Evolutionary conservation across 306 rosid species (phyloP).

Genomic region (Chamaecrista fasciculata): DNA sequence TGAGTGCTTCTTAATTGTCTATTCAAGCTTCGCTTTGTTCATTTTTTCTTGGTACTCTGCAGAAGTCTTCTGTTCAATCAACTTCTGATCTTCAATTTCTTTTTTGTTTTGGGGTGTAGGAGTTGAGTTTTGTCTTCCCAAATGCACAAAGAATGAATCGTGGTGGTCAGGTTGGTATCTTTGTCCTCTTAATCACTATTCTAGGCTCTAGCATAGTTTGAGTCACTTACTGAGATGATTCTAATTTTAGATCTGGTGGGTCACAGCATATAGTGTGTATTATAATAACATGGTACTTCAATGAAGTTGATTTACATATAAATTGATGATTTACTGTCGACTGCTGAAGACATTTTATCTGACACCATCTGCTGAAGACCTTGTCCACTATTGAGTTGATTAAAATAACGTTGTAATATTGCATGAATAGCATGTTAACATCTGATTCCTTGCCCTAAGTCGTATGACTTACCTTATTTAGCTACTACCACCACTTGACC

Average conservation of each 20-base stretch:
- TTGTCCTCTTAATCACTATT: not conserved
- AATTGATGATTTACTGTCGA: not conserved
- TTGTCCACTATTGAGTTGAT: too few species aligned
- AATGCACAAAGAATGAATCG: constrained; percentile 91
- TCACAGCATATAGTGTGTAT: not conserved
- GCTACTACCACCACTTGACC: too few species aligned
- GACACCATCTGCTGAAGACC: too few species aligned
- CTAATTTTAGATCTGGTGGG: not conserved
- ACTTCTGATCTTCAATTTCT: constrained; percentile 20
- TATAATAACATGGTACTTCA: too few species aligned
- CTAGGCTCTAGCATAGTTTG: not conserved
- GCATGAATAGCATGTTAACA: too few species aligned
- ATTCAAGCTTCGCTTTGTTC: not conserved
- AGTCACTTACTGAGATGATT: not conserved
- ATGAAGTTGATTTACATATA: not conserved
- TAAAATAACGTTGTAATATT: too few species aligned
- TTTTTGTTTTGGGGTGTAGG: constrained; percentile 41
- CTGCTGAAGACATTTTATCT: not conserved
- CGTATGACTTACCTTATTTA: too few species aligned
- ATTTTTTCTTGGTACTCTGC: not conserved
- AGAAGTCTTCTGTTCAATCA: not conserved
- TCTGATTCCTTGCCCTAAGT: too few species aligned
- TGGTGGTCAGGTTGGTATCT: constrained; percentile 82
- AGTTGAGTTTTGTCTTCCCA: constrained; percentile 78
- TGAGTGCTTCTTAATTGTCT: not conserved